Base-by-base conservation (phyloP, 352 stramenopile species). In the Phytophthora podocarpi region DNA sequence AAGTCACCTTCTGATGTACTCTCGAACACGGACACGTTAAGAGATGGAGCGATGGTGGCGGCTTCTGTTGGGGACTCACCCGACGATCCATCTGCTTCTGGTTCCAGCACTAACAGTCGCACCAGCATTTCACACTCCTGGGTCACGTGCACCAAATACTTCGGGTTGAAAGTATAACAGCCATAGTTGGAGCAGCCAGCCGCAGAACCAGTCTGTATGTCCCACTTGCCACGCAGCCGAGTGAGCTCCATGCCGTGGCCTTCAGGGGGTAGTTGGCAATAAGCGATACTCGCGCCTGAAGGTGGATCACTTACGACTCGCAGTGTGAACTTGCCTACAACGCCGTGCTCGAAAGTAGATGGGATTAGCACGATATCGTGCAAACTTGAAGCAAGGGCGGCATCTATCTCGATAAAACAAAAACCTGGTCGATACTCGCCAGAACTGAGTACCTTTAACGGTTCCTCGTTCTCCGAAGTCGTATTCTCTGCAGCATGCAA, bases 111-210 rank as follows among this genome's bases (percentile, higher is more conserved):
- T 35, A 87, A 49, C 10, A 93, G 65, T 4, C 82, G 82, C 34
- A 67, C 74, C 32, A 93, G 82, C 11, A 92, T 54, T 8, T 78
- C 54, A 18, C 65, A 87, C 26, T 89, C 72, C 26, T 76, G 67
- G 1, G 64, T 54, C 4, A 91, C 64, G 39, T 82, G 72, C 28
- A 93, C 61, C 26, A 95, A 74, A 53, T 82, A 92, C 56, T 82
- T 86, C 20, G 86, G 84, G 59, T 95, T 93, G 61, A 90, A 89
- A 5, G 78, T 91, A 57, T 93, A 95, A 59, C 83, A 87, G 13
- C 84, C 84, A 55, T 89, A 93, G 59, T 87, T 91, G 6, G 74
- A 87, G 51, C 86, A 93, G 2, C 86, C 84, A 1, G 70, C 81
- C 2, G 84, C 83, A 6, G 80, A 90, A n/a, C 84, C 82, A 23